Base-by-base conservation (phyloP, 2,329 filamentous ascomycete genomes). In the Claviceps spartinae region DNA sequence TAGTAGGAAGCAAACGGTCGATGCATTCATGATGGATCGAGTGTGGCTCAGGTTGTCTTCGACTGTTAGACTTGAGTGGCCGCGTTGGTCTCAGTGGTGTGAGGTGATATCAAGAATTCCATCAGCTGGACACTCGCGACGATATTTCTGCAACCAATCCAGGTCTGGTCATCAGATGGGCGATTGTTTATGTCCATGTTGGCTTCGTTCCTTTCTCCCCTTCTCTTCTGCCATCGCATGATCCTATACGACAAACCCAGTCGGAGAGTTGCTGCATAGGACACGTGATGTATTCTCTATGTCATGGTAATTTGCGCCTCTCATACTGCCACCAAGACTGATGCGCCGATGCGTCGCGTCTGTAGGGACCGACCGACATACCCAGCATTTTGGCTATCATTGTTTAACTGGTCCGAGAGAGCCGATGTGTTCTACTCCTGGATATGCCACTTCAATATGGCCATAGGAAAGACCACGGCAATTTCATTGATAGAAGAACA, bases 251-350 rank as follows among this genome's bases (percentile, higher is more conserved):
- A 46, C 20, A 48, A 34, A 50, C 47, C 45, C 34, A 13, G 48
- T 47, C 47, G 47, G 16, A 26, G 38, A 44, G 50, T 41, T 43
- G 53, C 44, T n/a, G 48, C 55, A 47, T 42, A 30, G 48, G 51
- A 55, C 50, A 50, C 50, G 53, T 47, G 53, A 55, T 53, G 53
- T 53, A 45, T 48, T 44, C 46, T 50, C 47, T 48, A 49, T 51
- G 38, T 50, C 53, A 48, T 37, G 46, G 52, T 41, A 46, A 18
- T 40, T 52, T 49, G 36, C 26, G 48, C 26, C 44, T 48, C 38
- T 34, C 24, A 53, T 48, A 26, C 42, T 41, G 43, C 45, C 47
- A 47, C 43, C 43, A 43, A 30, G 30, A 36, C 16, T 7, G 26
- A 47, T 36, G 44, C 44, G 46, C 26, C 38, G 52, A 50, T 38